Evolutionary conservation across 352 stramenopile species (phyloP), one percentile per base, ranked within the genome.

Genomic region (Globisporangium paddicum): DNA sequence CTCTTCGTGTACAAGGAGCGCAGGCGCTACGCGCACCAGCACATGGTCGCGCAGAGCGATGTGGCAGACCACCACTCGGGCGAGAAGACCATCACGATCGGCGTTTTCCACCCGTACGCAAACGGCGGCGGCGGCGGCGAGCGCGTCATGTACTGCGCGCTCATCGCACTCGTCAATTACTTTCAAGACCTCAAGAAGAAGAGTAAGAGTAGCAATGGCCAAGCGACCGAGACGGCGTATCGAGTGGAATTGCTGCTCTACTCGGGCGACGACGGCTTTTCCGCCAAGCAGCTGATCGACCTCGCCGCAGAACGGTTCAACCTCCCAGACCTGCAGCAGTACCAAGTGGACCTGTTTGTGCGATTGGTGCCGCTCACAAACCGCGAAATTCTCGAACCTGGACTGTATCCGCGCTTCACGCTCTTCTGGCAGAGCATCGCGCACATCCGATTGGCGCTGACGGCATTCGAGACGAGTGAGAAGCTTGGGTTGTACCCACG

Each of bases 121-220:
- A 93, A 98, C 56, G 86, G 83, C 35, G 97, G 97, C 34, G 98
- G 98, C 23, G 98, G 97, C 40, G 98, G 98, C 35, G 98, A 99
- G 71, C 93, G 97, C 51, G 98, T 99, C 19, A 81, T 99, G 28
- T 99, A 98, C 90, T 97, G 96, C 62, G 90, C 90, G 13, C 77
- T 99, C 44, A 64, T 96, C 59, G 86, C 87, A 53, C 75, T 99
- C 23, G 67, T 77, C 19, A 60, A 64, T 49, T 64, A 66, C 61
- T 88, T 86, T 26, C 59, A 67, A 37, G 47, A 68, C 18, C 44
- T 52, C 57, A 44, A 66, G 64, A 9, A 57, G 53, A 18, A 19
- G 3, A 40, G 16, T 13, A 50, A 51, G 14, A 23, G 37, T 16
- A 32, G 38, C 38, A 6, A 41, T 14, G 58, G 48, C 0, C 40